Conservation (phyloP, 2,329 filamentous ascomycete species). For the Lachnellula willkommii region DNA sequence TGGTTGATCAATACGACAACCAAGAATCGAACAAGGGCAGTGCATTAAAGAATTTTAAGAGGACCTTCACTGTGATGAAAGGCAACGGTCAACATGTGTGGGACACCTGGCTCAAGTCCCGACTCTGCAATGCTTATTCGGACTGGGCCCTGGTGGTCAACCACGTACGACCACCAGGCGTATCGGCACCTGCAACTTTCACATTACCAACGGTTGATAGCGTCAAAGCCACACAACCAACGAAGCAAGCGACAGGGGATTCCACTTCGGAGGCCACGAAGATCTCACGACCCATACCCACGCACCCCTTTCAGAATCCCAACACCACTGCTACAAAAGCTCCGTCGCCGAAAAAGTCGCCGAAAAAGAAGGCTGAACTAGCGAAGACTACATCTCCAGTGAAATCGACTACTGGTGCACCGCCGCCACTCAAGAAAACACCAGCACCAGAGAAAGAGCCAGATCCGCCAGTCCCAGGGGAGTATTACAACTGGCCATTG, state of each 20-base stretch:
- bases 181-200: neutral
- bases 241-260: neutral
- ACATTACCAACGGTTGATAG: neutral
- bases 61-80: neutral
- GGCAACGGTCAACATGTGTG: neutral
- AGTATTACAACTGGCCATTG: no score
- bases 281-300: neutral
- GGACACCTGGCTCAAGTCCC: neutral
- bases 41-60: neutral
- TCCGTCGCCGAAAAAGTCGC: no score
- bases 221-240: neutral
- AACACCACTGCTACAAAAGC: no score
- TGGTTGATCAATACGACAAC: conserved; percentile 13
- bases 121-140: neutral
- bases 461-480: no score
- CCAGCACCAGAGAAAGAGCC: no score
- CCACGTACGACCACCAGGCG: neutral
- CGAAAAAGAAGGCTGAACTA: no score
- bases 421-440: neutral
- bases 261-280: neutral
- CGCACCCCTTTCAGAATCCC: no score
- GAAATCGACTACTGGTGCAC: neutral
- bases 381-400: no score
- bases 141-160: conserved; percentile 5
- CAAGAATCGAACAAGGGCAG: neutral